Conservation (phyloP, 1,139 yeast species). For the Kodamaea suecica region DNA sequence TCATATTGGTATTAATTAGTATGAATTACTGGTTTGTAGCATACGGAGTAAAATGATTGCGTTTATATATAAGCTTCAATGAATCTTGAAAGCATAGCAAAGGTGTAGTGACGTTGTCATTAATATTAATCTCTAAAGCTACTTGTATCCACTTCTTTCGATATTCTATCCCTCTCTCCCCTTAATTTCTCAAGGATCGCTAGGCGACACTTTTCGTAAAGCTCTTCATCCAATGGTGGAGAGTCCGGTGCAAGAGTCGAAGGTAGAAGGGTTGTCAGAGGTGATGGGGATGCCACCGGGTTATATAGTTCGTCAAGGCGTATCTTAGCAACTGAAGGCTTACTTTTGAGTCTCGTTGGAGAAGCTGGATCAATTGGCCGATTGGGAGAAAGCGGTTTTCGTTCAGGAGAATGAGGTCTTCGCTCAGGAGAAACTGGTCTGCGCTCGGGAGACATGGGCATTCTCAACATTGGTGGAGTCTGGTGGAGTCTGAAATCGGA, state of each 20-base stretch:
- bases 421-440: not conserved
- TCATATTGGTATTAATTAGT: too few species aligned
- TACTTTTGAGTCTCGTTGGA: conserved; percentile 13
- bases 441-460: not conserved
- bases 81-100: too few species aligned
- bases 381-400: conserved; percentile 5
- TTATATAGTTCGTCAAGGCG: conserved; percentile 25
- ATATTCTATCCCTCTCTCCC: not conserved
- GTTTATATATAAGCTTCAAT: too few species aligned
- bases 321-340: conserved; percentile 26
- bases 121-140: too few species aligned
- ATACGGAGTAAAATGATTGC: too few species aligned
- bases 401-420: conserved; percentile 6
- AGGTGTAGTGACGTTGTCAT: too few species aligned
- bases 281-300: conserved; percentile 23
- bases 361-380: conserved; percentile 6
- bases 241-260: not conserved
- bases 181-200: conserved; percentile 25
- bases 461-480: not conserved
- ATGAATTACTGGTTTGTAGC: too few species aligned
- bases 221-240: conserved; percentile 4
- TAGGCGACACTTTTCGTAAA: conserved; percentile 28
- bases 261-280: conserved; percentile 2
- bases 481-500: not conserved
- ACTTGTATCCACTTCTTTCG: not conserved